Evolutionary conservation across 2,329 filamentous ascomycete genomes (phyloP).

Genomic region (Fusarium verrucosum): DNA sequence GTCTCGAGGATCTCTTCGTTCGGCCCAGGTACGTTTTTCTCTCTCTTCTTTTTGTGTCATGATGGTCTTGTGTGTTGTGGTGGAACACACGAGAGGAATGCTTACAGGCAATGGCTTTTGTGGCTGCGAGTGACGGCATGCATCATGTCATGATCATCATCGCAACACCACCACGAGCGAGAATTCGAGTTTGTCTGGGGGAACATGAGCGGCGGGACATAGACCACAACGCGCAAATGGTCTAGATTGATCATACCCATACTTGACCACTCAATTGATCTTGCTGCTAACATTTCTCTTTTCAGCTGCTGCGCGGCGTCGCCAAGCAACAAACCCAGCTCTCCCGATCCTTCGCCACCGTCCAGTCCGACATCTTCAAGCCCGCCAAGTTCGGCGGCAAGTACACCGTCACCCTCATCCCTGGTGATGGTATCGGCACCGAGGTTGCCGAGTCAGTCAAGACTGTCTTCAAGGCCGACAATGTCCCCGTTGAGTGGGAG

Average conservation of each 20-base stretch:
- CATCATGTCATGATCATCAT: slow-evolving; percentile 37
- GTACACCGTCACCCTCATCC: slow-evolving; percentile 98
- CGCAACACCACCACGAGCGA: slow-evolving; percentile 6
- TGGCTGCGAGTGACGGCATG: slow-evolving; percentile 5
- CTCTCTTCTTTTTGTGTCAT: slow-evolving; percentile 12
- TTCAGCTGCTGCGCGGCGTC: slow-evolving; percentile 64
- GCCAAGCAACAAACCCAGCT: slow-evolving; percentile 58
- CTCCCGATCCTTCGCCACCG: slow-evolving; percentile 75
- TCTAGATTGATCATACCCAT: not conserved
- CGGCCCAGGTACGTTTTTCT: slow-evolving; percentile 62
- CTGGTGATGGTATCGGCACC: slow-evolving; percentile 97
- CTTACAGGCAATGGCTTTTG: not conserved
- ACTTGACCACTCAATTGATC: slow-evolving; percentile 12
- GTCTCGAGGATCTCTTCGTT: slow-evolving; percentile 65
- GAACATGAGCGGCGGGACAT: not conserved
- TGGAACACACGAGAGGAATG: not conserved
- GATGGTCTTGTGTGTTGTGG: not conserved
- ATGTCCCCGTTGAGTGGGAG: slow-evolving; percentile 98
- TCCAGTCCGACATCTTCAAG: slow-evolving; percentile 97
- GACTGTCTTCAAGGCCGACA: slow-evolving; percentile 99
- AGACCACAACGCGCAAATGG: not conserved
- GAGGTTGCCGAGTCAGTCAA: slow-evolving; percentile 98
- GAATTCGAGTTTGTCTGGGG: slow-evolving; percentile 2
- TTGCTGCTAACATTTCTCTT: slow-evolving; percentile 37
- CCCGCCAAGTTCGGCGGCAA: slow-evolving; percentile 98